Evolutionary conservation across 495 filamentous ascomycete species (phyloP).

Genomic region (Filosporella fistucella): DNA sequence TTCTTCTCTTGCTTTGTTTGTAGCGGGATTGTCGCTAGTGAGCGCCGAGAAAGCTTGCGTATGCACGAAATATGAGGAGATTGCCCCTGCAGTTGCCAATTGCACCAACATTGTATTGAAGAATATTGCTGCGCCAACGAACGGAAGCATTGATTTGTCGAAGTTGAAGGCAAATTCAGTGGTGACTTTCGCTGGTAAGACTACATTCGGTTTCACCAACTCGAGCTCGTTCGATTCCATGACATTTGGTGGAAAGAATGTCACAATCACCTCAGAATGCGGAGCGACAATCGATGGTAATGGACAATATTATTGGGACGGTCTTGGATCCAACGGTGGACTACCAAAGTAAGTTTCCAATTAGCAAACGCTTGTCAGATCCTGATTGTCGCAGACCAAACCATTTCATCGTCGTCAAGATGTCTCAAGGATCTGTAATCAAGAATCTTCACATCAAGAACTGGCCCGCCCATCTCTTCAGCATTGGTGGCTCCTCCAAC

Average conservation of each 20-base stretch:
- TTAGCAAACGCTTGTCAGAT: not conserved
- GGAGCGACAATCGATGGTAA: slow-evolving; percentile 42
- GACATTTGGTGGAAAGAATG: slow-evolving; percentile 32
- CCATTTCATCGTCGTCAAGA: slow-evolving; percentile 41
- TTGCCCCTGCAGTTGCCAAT: slow-evolving; percentile 37
- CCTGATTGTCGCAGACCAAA: slow-evolving; percentile 28
- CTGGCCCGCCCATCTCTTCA: slow-evolving; percentile 38
- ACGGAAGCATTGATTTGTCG: slow-evolving; percentile 32
- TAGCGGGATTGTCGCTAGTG: not conserved
- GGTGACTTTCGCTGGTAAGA: slow-evolving; percentile 37
- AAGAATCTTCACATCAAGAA: slow-evolving; percentile 37
- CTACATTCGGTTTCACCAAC: slow-evolving; percentile 36
- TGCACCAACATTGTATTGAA: slow-evolving; percentile 36
- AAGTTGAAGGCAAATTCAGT: slow-evolving; percentile 33
- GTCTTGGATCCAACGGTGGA: slow-evolving; percentile 43
- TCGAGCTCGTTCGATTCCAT: slow-evolving; percentile 33
- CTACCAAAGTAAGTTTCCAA: slow-evolving; percentile 26
- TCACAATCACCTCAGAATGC: slow-evolving; percentile 34
- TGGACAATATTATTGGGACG: slow-evolving; percentile 43
- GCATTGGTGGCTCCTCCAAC: slow-evolving; percentile 26
- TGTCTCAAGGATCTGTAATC: slow-evolving; percentile 30
- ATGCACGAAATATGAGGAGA: slow-evolving; percentile 28
- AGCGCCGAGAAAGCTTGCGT: not conserved
- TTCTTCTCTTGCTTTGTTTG: not conserved
- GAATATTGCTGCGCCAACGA: slow-evolving; percentile 31